A percentile compares a stretch with the other conserved stretches of the same genome.
Conservation (phyloP, 192 early-diverging fungal genomes). For the Mortierella alpina region DNA sequence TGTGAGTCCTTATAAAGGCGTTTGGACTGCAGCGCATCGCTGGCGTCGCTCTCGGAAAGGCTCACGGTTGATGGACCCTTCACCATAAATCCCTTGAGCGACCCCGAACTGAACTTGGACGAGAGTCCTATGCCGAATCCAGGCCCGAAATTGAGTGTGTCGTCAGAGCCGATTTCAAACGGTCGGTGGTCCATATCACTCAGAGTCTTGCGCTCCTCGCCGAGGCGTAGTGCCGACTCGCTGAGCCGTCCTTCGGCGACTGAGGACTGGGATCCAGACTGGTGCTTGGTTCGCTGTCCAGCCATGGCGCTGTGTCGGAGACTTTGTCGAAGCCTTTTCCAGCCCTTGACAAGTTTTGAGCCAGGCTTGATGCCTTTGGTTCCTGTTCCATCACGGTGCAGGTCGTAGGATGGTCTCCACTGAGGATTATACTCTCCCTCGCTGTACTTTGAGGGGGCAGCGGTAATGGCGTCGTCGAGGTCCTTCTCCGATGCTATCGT, state of each 20-base stretch:
- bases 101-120: conserved; percentile 17
- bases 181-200: conserved; percentile 15
- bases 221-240: neutral
- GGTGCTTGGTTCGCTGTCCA: neutral
- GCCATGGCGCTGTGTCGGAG: neutral
- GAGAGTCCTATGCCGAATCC: neutral
- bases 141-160: neutral
- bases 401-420: no score
- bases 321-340: conserved; percentile 26
- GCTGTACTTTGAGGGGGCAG: no score
- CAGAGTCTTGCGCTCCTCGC: neutral
- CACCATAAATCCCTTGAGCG: conserved; percentile 2
- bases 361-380: conserved; percentile 9
- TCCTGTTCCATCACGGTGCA: no score
- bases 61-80: conserved; percentile 9
- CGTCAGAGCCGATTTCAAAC: conserved; percentile 2
- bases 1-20: neutral
- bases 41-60: neutral
- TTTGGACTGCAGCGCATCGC: neutral
- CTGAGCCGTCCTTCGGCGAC: neutral
- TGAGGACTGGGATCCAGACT: conserved; percentile 1
- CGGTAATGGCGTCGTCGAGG: no score
- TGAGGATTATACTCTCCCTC: no score
- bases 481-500: no score
- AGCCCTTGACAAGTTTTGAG: conserved; percentile 15